Conservation (phyloP, 345 rosid genomes). For the Pugionium dolabratum region DNA sequence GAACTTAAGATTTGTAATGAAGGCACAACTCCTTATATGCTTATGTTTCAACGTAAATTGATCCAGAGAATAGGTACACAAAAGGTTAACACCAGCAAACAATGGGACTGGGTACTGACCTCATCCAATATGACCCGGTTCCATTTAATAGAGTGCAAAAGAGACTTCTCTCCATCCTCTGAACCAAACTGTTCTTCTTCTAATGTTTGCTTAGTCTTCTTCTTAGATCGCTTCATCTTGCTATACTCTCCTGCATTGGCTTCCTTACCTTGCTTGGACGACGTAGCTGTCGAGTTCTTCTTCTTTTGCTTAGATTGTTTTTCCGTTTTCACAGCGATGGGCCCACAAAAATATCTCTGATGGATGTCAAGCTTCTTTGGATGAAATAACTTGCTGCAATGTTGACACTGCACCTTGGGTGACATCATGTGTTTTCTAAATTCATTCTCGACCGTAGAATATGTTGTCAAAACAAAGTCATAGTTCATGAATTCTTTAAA, state of each 20-base stretch:
- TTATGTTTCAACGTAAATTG: not conserved
- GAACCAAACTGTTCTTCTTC: constrained; percentile 35
- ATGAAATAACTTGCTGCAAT: constrained; percentile 64
- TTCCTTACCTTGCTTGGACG: constrained; percentile 33
- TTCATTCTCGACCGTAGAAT: constrained; percentile 74
- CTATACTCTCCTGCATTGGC: constrained; percentile 35
- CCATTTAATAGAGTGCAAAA: constrained; percentile 82
- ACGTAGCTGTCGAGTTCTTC: constrained; percentile 48
- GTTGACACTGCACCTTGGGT: constrained; percentile 60
- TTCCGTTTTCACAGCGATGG: constrained; percentile 63
- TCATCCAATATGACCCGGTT: constrained; percentile 87
- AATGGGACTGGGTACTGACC: constrained; percentile 46
- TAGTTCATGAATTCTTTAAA: constrained; percentile 53
- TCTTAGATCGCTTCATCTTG: constrained; percentile 29
- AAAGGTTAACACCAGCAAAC: constrained; percentile 2
- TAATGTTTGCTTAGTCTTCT: constrained; percentile 35
- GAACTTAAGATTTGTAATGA: too few relatives aligned
- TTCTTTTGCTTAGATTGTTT: constrained; percentile 84
- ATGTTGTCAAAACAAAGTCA: constrained; percentile 92
- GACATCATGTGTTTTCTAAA: constrained; percentile 73
- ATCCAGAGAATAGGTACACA: not conserved
- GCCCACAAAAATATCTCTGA: constrained; percentile 75
- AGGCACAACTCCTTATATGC: not conserved
- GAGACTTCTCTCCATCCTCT: constrained; percentile 49
- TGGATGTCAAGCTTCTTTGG: constrained; percentile 54